Conservation (phyloP, 202 grass and related monocot genomes). For the Brachypodium distachyon region DNA sequence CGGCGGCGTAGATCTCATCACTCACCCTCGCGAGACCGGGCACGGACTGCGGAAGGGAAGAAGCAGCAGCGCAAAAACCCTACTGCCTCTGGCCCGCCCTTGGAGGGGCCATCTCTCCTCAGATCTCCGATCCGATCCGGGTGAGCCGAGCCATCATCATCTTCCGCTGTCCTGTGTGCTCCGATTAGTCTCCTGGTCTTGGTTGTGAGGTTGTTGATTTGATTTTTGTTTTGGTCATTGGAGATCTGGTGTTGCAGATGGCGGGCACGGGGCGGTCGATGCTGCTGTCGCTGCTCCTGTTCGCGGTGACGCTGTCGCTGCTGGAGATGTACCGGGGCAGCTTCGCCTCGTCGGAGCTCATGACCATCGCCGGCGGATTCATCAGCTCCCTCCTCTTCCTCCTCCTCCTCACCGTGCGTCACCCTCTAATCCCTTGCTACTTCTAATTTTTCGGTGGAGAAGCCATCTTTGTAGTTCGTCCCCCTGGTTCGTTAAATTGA, state of each 20-base stretch:
- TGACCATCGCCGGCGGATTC: constrained; percentile 82
- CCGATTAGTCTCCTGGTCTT: no score
- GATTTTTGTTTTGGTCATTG: background rate
- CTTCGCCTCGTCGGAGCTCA: constrained; percentile 83
- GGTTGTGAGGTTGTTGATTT: background rate
- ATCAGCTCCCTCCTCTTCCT: constrained; percentile 85
- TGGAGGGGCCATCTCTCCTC: background rate
- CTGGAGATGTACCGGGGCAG: constrained; percentile 74
- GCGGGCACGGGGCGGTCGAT: constrained; percentile 66
- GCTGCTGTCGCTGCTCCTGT: constrained; percentile 67
- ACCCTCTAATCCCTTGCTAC: background rate
- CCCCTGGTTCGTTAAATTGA: background rate
- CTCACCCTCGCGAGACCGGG: background rate
- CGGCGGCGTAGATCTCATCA: constrained; percentile 3
- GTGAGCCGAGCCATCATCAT: background rate
- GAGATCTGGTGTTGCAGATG: constrained; percentile 40
- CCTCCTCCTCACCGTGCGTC: constrained; percentile 69
- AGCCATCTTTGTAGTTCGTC: background rate
- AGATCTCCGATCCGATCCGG: background rate
- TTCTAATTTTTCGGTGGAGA: background rate
- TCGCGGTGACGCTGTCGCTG: constrained; percentile 80
- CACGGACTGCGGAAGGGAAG: background rate
- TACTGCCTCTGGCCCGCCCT: background rate
- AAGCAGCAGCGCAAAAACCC: constrained; percentile 18
- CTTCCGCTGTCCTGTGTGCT: background rate